A percentile compares a stretch with the other conserved stretches of the same genome.
These are phyloP conservation scores for Podospora pseudoanserina DNA, from an alignment of 495 filamentous ascomycete genomes.

Conservation along the genomic window DNA sequence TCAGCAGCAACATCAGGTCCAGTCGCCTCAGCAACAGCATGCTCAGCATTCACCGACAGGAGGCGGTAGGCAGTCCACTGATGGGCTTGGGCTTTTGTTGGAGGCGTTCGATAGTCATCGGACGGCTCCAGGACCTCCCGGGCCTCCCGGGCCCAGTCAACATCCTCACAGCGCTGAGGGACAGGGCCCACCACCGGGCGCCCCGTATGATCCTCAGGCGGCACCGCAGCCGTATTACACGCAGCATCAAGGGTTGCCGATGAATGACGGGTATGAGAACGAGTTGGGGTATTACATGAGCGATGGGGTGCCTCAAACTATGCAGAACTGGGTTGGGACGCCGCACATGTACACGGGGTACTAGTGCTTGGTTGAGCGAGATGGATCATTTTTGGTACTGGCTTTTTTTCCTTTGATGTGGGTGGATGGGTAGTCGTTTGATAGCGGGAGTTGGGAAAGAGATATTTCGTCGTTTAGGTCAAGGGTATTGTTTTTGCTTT, in stretches of 20 bases:
- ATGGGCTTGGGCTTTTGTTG: conserved; percentile 31
- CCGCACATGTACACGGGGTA: conserved; percentile 20
- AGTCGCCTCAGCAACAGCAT: background rate
- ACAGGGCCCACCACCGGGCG: background rate
- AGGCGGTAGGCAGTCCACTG: background rate
- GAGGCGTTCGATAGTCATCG: conserved; percentile 31
- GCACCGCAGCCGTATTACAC: conserved; percentile 25
- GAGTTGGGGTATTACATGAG: conserved; percentile 33
- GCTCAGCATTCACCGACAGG: background rate
- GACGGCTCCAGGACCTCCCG: background rate
- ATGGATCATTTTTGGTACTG: background rate
- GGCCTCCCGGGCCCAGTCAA: background rate
- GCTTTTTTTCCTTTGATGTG: too few species aligned
- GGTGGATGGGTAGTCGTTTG: background rate
- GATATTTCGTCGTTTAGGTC: background rate
- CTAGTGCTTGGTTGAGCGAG: background rate
- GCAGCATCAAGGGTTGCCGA: conserved; percentile 16
- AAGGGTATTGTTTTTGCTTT: background rate
- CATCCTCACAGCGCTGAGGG: background rate
- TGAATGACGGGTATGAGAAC: conserved; percentile 33
- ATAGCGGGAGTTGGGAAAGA: background rate
- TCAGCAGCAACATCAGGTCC: background rate
- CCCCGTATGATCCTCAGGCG: conserved; percentile 24
- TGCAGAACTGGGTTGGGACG: conserved; percentile 24
- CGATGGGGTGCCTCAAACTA: conserved; percentile 18